Evolutionary conservation across 768 basidiomycete species (phyloP), one percentile per base, ranked within the genome.

Genomic region (Rhodosporidiobolus odoratus): DNA sequence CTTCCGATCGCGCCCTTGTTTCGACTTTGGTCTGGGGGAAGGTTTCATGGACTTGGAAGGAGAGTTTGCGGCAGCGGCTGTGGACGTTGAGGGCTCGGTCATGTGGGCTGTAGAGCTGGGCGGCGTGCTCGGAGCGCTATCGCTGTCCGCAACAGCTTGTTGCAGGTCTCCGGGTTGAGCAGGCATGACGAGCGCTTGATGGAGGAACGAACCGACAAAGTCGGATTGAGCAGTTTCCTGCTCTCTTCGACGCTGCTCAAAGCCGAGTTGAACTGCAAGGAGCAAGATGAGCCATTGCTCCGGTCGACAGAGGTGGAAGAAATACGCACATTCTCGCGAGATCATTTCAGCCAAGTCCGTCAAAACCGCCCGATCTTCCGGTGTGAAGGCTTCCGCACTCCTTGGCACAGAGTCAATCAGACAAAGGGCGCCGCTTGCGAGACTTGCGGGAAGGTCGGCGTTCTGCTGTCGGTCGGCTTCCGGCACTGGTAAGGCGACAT

Each of bases 331-430:
- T 43, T 72, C 71, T 30, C 66, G 62, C 27, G 66, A 64, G 40
- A 72, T 68, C 71, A 72, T 68, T 30, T 63, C 66, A 5, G 71
- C 71, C 21, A 72, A 34, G 27, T 65, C 66, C 25, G 23, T 50
- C 53, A 72, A 34, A 4, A 68, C 54, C n/a, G n/a, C 34, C 17
- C 71, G 62, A 23, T 72, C 71, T 30, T 68, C 66, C 9, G 17
- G 32, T n/a, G 50, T 35, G 30, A 72, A 61, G 17, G 32, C 59
- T 15, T 40, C 56, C 4, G 66, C 35, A 7, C 60, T 27, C 7
- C 66, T 41, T 0, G 67, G 53, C 10, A 16, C 10, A 2, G 56
- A 34, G 47, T 72, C 71, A 59, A 72, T 61, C 23, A 72, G 47
- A 45, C 71, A 72, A 1, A 72, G 58, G 3, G 71, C 66, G 5